phyloP scores from a whole-genome alignment of 305 asterid genomes.

The Fraxinus sp. region DNA sequence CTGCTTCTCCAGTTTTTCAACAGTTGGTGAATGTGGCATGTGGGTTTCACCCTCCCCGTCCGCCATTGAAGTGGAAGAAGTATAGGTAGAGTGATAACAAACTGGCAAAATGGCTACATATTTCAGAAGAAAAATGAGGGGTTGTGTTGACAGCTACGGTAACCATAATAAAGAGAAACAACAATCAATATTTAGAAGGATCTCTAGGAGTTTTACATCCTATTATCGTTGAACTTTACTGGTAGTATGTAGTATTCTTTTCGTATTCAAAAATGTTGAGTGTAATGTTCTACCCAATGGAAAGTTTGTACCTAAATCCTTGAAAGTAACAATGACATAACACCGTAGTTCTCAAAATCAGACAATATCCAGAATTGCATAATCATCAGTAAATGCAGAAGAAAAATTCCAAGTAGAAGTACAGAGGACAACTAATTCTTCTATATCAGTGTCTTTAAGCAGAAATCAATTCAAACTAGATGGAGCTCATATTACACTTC shows the following conservation, averaged over 20 bases:
- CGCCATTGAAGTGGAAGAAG: slow-evolving; percentile 44
- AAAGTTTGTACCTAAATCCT: not conserved
- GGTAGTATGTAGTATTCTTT: not conserved
- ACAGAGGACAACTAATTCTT: not conserved
- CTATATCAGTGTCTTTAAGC: not conserved
- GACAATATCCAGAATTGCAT: not conserved
- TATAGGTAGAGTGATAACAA: slow-evolving; percentile 13
- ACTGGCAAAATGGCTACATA: slow-evolving; percentile 22
- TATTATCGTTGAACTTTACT: not conserved
- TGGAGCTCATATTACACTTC: not conserved
- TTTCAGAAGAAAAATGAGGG: slow-evolving; percentile 28
- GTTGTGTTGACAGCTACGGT: slow-evolving; percentile 45
- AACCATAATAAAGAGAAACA: not conserved
- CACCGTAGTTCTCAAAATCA: not conserved
- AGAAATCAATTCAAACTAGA: not conserved
- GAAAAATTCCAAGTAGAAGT: not conserved
- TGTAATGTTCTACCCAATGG: not conserved
- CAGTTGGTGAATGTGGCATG: slow-evolving; percentile 37
- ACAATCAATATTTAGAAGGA: not conserved
- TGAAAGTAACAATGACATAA: not conserved
- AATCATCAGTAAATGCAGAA: not conserved
- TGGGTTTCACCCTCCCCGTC: slow-evolving; percentile 27
- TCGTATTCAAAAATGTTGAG: not conserved
- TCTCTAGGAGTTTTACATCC: not conserved
- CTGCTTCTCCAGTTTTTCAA: slow-evolving; percentile 62